Evolutionary conservation across 2,329 filamentous ascomycete species (phyloP), one percentile per base, ranked within the genome.

Genomic region (Fusarium chuoi): DNA sequence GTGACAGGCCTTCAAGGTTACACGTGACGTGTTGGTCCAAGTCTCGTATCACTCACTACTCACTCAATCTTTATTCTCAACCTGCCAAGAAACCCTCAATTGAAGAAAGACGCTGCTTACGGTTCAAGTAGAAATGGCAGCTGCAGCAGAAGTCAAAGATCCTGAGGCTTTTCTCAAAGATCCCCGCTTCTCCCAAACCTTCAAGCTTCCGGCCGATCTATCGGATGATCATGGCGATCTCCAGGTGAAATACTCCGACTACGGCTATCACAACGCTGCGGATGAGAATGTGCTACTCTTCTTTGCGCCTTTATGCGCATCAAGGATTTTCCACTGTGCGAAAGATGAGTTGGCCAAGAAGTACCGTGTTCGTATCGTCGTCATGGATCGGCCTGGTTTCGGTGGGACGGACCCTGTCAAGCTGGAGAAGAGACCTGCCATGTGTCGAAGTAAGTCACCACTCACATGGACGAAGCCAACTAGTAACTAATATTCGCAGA

Each of bases 211-310:
- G 11, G n/a, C 46, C 17, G 58, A 62, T 26, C 28, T 55, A 22
- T 42, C 55, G 6, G 22, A 30, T 36, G 46, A 45, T 33, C 51
- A 54, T 10, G 18, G 33, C 1, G 36, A 11, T 14, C 22, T 73
- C 7, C 36, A 60, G 17, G 59, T 73, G 2, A 73, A 60, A 24
- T 73, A 65, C 17, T 56, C 59, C 0, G 69, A 73, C 38, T 73
- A 61, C 22, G 70, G 70, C 2, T 73, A 73, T 28, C 59, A 42
- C 7, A 73, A 68, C 41, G 41, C 65, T 5, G 28, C 44, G 12
- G 55, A 58, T n/a, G 70, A 73, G 28, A 72, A 70, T n/a, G 59
- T 73, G 6, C 15, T 73, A 0, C 57, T 73, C 7, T 73, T 73
- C 51, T 73, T 70, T 38, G 63, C 70, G 0, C 70, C 70, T 0